Conservation (phyloP, 768 basidiomycete genomes). For the Pisolithus microcarpus region DNA sequence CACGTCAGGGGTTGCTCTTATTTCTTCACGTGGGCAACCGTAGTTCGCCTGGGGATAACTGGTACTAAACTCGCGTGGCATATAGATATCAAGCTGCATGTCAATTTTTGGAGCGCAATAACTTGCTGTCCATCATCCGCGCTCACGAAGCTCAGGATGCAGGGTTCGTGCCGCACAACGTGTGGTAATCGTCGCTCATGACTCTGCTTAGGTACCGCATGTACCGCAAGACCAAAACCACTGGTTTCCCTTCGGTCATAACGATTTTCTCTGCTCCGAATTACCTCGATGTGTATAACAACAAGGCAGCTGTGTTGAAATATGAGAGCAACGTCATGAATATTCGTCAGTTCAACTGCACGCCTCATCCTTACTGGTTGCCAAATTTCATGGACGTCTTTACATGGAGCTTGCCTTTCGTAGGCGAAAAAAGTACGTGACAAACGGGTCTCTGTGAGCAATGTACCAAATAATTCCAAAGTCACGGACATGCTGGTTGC, state of each 20-base stretch:
- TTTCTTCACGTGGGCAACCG: constrained; percentile 68
- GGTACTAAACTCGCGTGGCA: neutral
- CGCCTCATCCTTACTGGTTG: constrained; percentile 94
- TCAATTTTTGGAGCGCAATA: constrained; percentile 95
- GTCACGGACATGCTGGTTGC: constrained; percentile 99
- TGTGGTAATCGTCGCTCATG: neutral
- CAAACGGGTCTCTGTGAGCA: neutral
- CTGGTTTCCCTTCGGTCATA: constrained; percentile 99
- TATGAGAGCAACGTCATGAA: constrained; percentile 99
- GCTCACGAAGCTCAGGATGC: constrained; percentile 99
- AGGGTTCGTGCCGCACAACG: constrained; percentile 48
- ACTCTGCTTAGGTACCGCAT: constrained; percentile 69
- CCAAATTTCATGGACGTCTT: constrained; percentile 99
- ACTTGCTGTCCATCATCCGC: constrained; percentile 91
- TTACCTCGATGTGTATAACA: constrained; percentile 97
- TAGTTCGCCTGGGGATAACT: neutral
- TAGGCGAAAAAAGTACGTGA: constrained; percentile 87
- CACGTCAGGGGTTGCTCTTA: constrained; percentile 96
- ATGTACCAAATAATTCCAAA: constrained; percentile 22
- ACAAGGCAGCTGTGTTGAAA: constrained; percentile 98
- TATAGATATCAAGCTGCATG: constrained; percentile 91
- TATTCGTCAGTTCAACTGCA: constrained; percentile 96
- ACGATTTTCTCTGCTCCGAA: constrained; percentile 99
- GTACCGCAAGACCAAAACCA: constrained; percentile 98
- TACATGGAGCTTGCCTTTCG: constrained; percentile 97